These are phyloP conservation scores for Ogataea kodamae DNA, from an alignment of 805 yeast genomes.

Conservation along the genomic window DNA sequence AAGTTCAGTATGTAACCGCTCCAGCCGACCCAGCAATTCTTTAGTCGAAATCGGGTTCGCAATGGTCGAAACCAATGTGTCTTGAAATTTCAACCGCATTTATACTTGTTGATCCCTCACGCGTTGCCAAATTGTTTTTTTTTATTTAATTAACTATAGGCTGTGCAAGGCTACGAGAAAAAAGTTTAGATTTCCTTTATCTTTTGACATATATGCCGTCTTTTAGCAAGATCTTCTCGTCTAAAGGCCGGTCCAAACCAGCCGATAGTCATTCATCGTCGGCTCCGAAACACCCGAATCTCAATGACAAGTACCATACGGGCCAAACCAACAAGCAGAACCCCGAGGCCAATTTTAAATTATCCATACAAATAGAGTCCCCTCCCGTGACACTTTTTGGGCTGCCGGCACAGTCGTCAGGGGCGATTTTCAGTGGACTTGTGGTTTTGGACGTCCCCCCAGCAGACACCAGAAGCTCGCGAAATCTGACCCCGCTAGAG, in stretches of 20 bases:
- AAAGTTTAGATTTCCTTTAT: background rate
- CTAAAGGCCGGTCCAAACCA: too few species aligned
- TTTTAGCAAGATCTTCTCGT: constrained; percentile 18
- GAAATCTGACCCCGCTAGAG: background rate
- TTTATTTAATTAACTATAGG: too few species aligned
- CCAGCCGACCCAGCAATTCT: constrained; percentile 56
- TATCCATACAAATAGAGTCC: constrained; percentile 70
- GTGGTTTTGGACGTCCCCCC: constrained; percentile 53
- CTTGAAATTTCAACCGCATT: constrained; percentile 20
- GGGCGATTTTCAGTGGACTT: constrained; percentile 81
- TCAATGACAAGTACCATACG: constrained; percentile 23
- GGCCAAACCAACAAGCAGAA: constrained; percentile 23
- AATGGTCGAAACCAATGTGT: constrained; percentile 49
- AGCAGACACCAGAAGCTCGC: constrained; percentile 3
- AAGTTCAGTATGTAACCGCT: constrained; percentile 59
- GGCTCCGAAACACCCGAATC: too few species aligned
- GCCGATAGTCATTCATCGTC: too few species aligned
- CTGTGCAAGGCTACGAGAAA: too few species aligned
- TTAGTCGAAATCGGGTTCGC: constrained; percentile 56
- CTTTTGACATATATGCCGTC: too few species aligned
- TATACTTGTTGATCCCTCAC: constrained; percentile 10
- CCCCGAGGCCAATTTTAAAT: constrained; percentile 30
- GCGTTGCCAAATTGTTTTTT: too few species aligned
- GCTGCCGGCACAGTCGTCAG: constrained; percentile 69
- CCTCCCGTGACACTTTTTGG: constrained; percentile 93